Base-by-base conservation (phyloP, 495 filamentous ascomycete genomes). In the Melanomma pulvis-pyrius region DNA sequence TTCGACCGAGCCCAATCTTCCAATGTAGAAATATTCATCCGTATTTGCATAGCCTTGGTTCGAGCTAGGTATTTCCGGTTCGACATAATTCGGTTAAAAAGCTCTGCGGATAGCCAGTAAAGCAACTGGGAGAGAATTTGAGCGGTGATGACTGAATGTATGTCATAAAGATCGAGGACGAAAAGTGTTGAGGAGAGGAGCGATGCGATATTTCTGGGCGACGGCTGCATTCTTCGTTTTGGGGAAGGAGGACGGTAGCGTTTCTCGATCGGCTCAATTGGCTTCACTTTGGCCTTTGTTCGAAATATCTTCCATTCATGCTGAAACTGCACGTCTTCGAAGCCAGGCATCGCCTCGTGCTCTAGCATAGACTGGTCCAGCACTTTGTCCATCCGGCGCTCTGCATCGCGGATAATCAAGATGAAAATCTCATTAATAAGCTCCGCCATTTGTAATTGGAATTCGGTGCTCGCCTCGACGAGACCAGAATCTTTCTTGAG, bases 41-140 rank as follows among this genome's bases (percentile, higher is more conserved):
- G 91, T 64, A 99, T 97, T 72, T 99, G 96, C 94, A 99, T 98
- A 6, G 94, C 94, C 75, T 99, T 99, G 15, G 94, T 99, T 30
- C 94, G 87, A 5, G 94, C 93, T 7, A 99, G 84, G 72, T 97
- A 99, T 75, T 92, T 91, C 61, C 91, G 88, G 65, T 92, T 97
- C 15, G 90, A 92, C 88, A 98, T 93, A 74, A 98, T 92, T 63
- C 96, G 91, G 74, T 99, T 99, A 81, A 99, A 99, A 15, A 98
- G 84, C 74, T 99, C 94, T 0, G 93, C 92, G 1, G 94, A 88
- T 15, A 99, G 83, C 94, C 94, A 99, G 77, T 97, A 99, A 44
- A 97, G 83, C 1, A 99, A 84, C 74, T 99, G 94, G 12, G 92
- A 90, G 46, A 97, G 79, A 58, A 97, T 90, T 73, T 99, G 94